Conservation (phyloP, 805 yeast genomes). For the Hanseniaspora singularis region DNA sequence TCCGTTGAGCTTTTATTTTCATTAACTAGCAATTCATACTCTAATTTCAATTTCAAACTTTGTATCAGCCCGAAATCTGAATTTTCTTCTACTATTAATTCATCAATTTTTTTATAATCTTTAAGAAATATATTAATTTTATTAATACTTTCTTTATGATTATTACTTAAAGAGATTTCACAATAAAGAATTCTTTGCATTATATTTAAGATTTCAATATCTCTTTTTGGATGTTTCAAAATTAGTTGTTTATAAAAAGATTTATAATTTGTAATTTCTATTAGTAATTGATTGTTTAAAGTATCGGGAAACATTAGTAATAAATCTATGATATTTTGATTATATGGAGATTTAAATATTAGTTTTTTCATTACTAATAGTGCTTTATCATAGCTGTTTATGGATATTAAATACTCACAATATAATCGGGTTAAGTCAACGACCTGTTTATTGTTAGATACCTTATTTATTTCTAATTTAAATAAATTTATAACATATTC, state of each 20-base stretch:
- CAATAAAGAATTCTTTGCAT: not conserved
- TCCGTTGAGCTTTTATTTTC: not conserved
- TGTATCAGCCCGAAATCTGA: not conserved
- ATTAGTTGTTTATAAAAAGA: not conserved
- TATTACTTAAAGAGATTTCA: not conserved
- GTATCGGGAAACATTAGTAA: not conserved
- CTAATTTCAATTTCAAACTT: not conserved
- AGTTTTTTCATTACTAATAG: not conserved
- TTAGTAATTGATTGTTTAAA: not conserved
- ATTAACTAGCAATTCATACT: not conserved
- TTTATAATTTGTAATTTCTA: not conserved
- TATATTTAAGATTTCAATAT: not conserved
- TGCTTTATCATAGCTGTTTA: not conserved
- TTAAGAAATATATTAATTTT: conserved; percentile 1
- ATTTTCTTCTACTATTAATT: not conserved
- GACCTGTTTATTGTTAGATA: not conserved
- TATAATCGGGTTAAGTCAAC: not conserved
- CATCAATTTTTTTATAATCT: not conserved
- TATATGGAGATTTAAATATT: not conserved
- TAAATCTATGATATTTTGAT: not conserved
- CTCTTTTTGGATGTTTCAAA: not conserved
- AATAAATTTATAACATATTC: not conserved
- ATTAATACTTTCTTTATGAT: not conserved
- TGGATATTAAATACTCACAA: not conserved
- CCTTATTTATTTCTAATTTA: not conserved